A percentile compares a stretch with the other conserved stretches of the same genome.
These are phyloP conservation scores for Solanum sejunctum DNA, from an alignment of 257 asterid genomes.

Conservation along the genomic window DNA sequence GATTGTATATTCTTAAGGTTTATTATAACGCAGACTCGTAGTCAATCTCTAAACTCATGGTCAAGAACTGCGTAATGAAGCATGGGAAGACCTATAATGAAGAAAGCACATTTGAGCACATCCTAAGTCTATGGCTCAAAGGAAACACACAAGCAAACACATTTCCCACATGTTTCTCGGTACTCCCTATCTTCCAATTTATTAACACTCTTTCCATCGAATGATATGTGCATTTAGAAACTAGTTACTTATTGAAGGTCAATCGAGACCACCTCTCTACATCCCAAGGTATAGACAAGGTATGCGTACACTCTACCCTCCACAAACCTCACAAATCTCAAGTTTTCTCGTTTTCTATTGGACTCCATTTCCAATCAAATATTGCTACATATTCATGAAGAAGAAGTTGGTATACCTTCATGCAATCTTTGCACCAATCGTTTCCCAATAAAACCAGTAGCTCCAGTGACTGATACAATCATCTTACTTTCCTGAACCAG, in stretches of 20 bases:
- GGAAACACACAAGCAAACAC: not conserved
- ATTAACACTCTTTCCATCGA: not conserved
- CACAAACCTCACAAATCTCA: no score
- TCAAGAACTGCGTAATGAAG: not conserved
- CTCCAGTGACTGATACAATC: constrained; percentile 85
- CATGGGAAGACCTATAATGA: not conserved
- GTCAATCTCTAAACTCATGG: not conserved
- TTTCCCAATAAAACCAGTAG: constrained; percentile 91
- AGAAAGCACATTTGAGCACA: not conserved
- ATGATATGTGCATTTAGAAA: not conserved
- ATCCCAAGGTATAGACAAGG: accelerated
- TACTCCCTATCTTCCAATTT: not conserved
- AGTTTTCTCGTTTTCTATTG: no score
- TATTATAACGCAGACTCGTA: not conserved
- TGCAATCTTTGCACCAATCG: constrained; percentile 82
- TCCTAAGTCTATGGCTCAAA: not conserved
- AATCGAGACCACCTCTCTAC: not conserved
- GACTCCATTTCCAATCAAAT: not conserved
- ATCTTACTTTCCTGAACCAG: constrained; percentile 49
- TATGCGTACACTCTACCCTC: not conserved
- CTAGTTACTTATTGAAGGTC: not conserved
- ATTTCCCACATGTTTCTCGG: not conserved
- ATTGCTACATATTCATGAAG: not conserved
- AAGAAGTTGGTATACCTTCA: constrained; percentile 12
- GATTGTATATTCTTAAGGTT: no score